These are phyloP conservation scores for Clitoria ternatea DNA, from an alignment of 306 rosid genomes.

Conservation along the genomic window DNA sequence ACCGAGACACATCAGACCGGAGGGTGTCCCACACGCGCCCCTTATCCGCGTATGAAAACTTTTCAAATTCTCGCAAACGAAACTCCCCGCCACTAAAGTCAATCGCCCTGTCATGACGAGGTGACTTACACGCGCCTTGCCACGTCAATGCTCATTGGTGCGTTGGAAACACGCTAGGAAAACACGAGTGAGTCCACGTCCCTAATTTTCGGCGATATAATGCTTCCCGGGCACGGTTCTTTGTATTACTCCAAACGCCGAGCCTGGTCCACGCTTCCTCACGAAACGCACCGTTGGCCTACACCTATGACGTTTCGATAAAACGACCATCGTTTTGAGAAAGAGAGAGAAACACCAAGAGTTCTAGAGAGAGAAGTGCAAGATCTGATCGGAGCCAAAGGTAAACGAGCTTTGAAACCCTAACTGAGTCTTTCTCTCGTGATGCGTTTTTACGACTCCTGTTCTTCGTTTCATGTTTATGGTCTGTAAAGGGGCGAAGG, in stretches of 20 bases:
- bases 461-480: background rate
- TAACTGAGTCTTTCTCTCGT: background rate
- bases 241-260: conserved; percentile 50
- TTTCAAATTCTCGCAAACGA: conserved; percentile 28
- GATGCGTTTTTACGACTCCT: background rate
- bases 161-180: accelerated
- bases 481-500: no score
- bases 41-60: conserved; percentile 11
- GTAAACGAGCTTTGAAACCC: conserved; percentile 46
- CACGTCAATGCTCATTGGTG: background rate
- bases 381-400: conserved; percentile 69
- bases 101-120: background rate
- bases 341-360: conserved; percentile 30
- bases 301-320: conserved; percentile 62
- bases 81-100: conserved; percentile 39
- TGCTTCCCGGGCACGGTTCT: conserved; percentile 60
- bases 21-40: conserved; percentile 1
- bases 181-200: conserved; percentile 19
- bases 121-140: accelerated
- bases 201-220: conserved; percentile 31
- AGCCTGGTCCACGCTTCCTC: conserved; percentile 36
- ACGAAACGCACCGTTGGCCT: conserved; percentile 57
- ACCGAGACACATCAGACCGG: background rate
- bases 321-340: conserved; percentile 40
- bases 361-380: conserved; percentile 69